Conservation (phyloP, 108 stramenopile species). For the Nitzschia inconspicua region DNA sequence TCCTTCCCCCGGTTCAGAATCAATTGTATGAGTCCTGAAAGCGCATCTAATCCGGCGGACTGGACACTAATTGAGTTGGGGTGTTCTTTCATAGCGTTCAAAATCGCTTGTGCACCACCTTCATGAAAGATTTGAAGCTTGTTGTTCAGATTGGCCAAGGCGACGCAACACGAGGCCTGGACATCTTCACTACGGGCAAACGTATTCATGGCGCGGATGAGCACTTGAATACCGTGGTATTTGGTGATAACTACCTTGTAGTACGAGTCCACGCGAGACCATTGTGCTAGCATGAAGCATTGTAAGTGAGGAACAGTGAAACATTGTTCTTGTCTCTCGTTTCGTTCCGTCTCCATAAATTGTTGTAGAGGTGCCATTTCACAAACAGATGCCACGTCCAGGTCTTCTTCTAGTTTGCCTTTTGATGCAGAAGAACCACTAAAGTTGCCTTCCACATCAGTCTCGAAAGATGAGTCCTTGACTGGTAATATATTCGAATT, state of each 20-base stretch:
- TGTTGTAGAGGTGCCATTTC: too few relatives aligned
- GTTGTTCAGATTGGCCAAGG: neutral
- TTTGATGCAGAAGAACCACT: too few relatives aligned
- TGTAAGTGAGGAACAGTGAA: too few relatives aligned
- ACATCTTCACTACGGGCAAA: constrained; percentile 1
- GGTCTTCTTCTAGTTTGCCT: too few relatives aligned
- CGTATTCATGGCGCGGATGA: constrained; percentile 4
- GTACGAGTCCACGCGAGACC: constrained; percentile 9
- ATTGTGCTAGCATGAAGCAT: constrained; percentile 4
- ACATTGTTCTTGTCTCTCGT: too few relatives aligned
- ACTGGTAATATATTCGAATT: too few relatives aligned
- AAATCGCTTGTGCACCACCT: neutral
- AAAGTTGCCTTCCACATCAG: too few relatives aligned
- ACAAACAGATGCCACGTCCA: too few relatives aligned
- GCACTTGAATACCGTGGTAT: constrained; percentile 5
- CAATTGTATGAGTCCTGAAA: too few relatives aligned
- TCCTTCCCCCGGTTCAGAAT: too few relatives aligned
- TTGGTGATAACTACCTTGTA: constrained; percentile 16
- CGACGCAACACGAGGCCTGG: neutral
- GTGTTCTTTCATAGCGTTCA: neutral
- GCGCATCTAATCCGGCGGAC: neutral
- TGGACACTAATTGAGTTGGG: neutral
- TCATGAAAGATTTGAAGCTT: constrained; percentile 1
- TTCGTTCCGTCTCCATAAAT: too few relatives aligned
- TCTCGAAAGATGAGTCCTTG: too few relatives aligned